Base-by-base conservation (phyloP, 2,329 filamentous ascomycete genomes). In the Alternaria gansuensis region DNA sequence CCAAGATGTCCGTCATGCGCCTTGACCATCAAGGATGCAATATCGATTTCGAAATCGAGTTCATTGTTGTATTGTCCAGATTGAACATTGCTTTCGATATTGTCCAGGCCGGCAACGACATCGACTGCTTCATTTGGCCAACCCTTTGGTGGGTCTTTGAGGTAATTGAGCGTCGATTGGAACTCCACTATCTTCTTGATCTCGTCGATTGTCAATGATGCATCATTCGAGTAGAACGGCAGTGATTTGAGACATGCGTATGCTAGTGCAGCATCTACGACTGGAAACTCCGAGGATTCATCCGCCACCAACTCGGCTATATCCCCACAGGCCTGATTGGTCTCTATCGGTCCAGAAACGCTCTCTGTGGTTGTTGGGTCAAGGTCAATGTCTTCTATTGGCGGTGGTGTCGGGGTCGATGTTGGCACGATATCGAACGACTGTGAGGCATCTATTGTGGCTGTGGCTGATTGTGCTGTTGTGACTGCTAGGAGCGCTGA, bases 1-100 rank as follows among this genome's bases (percentile, higher is more conserved):
- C 66, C 71, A n/a, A 80, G 52, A 62, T 73, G 75, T 0, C 75
- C 75, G 54, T 77, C 75, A 39, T 76, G 72, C 7, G 71, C 73
- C 56, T 74, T 75, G 46, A 63, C 59, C 9, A 77, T 48, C 26
- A 77, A 58, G 1, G 54, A 54, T 9, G 74, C 70, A 53, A 77
- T 75, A 36, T 75, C 79, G 17, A 62, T 64, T 61, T 81, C 78
- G 26, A 81, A 79, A 39, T 80, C 78, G 52, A 75, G 80, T 56
- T 81, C 78, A 48, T 77, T 79, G 5, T 60, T 63, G 51, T 80
- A 81, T 3, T 57, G 57, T 3, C 68, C 70, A 14, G 65, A 62
- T 1, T 67, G 57, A 3, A 80, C 68, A 34, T 74, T 75, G 4
- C 62, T 65, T 14, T 57, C 59, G 23, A 81, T 76, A 7, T 75